Percentiles rank a stretch among this genome's conserved stretches.
phyloP scores from a whole-genome alignment of 2,329 filamentous ascomycete genomes.

The Ustulina deusta region DNA sequence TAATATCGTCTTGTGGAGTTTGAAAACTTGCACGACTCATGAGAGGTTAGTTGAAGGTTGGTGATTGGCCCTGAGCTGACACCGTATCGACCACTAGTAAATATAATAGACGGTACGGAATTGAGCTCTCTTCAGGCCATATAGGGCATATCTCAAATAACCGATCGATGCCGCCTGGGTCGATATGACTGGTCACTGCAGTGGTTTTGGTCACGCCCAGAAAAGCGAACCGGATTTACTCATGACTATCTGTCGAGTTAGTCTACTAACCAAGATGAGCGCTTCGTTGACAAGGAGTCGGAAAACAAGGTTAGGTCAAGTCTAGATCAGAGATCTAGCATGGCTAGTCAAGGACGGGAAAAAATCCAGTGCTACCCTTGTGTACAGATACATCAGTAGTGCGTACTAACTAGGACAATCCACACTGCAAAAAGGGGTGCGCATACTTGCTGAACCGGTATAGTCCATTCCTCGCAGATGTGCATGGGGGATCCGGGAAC shows the following conservation, averaged over 20 bases:
- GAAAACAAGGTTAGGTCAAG: conserved; percentile 25
- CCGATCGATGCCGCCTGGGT: conserved; percentile 7
- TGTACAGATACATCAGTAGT: conserved; percentile 16
- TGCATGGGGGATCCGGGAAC: conserved; percentile 34
- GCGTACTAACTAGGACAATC: conserved; percentile 2
- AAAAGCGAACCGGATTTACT: conserved; percentile 19
- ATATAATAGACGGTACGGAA: conserved; percentile 11
- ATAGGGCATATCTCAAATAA: background rate
- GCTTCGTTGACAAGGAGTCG: conserved; percentile 9
- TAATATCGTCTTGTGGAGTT: conserved; percentile 1
- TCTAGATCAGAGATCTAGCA: conserved; percentile 39
- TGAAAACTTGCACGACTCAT: conserved; percentile 7
- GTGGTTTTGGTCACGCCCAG: background rate
- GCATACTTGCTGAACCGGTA: conserved; percentile 17
- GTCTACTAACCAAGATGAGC: conserved; percentile 1
- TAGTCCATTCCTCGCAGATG: conserved; percentile 16
- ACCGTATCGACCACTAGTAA: background rate
- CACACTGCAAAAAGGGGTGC: background rate
- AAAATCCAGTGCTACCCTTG: conserved; percentile 19
- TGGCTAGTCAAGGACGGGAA: conserved; percentile 20
- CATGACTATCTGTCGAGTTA: conserved; percentile 15
- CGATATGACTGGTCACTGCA: conserved; percentile 3
- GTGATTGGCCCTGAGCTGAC: conserved; percentile 5
- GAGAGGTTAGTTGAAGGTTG: conserved; percentile 4
- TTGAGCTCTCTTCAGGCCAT: background rate